A percentile compares a stretch with the other conserved stretches of the same genome.
Conservation (phyloP, 2,329 filamentous ascomycete genomes). For the Xylariales sp. region DNA sequence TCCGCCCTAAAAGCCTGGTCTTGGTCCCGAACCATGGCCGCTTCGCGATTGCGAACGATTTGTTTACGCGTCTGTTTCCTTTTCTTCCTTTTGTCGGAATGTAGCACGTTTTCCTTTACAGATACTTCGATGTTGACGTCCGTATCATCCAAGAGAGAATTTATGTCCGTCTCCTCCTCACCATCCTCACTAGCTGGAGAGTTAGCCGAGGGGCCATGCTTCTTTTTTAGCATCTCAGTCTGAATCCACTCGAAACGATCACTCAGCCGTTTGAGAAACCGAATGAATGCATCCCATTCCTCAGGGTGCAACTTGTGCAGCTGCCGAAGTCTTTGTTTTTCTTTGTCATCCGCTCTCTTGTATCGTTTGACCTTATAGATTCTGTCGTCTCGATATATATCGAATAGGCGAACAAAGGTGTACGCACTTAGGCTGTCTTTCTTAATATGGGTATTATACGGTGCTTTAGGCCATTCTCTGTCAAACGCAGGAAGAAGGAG, state of each 20-base stretch:
- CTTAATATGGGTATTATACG: constrained; percentile 32
- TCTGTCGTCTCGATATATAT: constrained; percentile 38
- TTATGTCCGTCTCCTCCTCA: constrained; percentile 7
- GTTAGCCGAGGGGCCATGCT: neutral
- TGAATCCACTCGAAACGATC: constrained; percentile 46
- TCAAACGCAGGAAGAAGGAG: constrained; percentile 42
- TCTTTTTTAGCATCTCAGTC: constrained; percentile 5
- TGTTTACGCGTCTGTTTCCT: constrained; percentile 57
- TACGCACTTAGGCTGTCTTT: constrained; percentile 37
- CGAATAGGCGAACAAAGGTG: constrained; percentile 43
- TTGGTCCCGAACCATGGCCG: constrained; percentile 65
- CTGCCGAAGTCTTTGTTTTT: constrained; percentile 32
- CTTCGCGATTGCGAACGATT: constrained; percentile 61
- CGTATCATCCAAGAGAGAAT: constrained; percentile 25
- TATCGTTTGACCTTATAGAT: constrained; percentile 32
- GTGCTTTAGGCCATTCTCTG: constrained; percentile 36
- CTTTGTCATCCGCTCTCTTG: constrained; percentile 36
- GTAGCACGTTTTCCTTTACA: constrained; percentile 45
- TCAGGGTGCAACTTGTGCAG: constrained; percentile 17
- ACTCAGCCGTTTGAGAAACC: constrained; percentile 42
- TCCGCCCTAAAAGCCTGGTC: constrained; percentile 65
- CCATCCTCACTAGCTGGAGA: constrained; percentile 6
- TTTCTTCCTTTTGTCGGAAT: constrained; percentile 57
- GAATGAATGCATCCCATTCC: constrained; percentile 37
- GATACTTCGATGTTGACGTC: constrained; percentile 12